These are phyloP conservation scores for Blepharisma undulans DNA, from an alignment of 169 alveolate species.

Conservation along the genomic window DNA sequence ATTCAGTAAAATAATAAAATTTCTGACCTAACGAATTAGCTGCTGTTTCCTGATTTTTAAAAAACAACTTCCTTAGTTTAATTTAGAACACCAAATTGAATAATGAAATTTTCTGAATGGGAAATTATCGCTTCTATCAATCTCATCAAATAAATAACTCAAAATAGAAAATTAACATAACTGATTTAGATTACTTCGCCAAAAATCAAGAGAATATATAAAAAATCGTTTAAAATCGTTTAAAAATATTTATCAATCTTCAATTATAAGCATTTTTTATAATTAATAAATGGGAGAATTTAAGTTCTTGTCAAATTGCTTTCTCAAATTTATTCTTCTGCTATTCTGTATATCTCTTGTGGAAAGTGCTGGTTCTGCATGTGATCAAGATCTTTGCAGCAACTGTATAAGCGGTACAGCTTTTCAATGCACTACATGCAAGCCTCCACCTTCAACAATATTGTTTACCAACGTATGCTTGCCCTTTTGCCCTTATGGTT, in stretches of 20 bases:
- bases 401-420: background rate
- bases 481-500: background rate
- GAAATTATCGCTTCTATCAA: background rate
- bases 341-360: background rate
- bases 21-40: background rate
- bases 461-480: background rate
- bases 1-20: background rate
- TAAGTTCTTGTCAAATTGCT: background rate
- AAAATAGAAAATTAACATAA: no score
- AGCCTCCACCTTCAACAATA: background rate
- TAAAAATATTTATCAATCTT: no score
- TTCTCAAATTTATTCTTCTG: background rate
- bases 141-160: background rate
- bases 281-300: no score
- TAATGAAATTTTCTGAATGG: background rate
- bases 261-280: no score
- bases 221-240: no score
- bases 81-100: background rate
- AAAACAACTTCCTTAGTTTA: no score
- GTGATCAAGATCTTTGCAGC: background rate
- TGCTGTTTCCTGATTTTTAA: no score
- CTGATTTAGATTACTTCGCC: background rate
- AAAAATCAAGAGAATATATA: no score
- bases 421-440: background rate
- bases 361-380: background rate